Evolutionary conservation across 805 yeast genomes (phyloP), one percentile per base, ranked within the genome.

Genomic region (Yamadazyma paraphyllophila): DNA sequence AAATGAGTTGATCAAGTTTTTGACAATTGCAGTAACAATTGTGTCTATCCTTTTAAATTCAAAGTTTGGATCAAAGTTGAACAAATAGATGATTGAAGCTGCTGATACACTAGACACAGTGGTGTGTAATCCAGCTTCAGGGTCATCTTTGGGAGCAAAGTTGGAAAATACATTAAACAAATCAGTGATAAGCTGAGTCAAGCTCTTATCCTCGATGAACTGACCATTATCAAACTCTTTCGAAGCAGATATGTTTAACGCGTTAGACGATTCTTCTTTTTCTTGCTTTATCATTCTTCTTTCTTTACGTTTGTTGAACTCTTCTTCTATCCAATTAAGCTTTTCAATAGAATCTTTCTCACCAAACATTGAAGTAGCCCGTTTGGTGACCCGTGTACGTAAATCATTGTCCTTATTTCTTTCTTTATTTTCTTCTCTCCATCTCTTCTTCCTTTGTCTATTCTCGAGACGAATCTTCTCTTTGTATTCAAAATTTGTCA

Each of bases 331-430:
- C 97, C 97, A 92, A 34, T 74, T 69, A 35, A 63, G 61, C 44
- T 71, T 73, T 37, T 76, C 80, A 8, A 67, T 73, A 9, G 83
- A 65, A 6, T 80, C 81, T 0, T 65, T 71, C 8, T 71, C 76
- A 1, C 96, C 94, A 66, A 80, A 90, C 53, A 84, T 65, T 14
- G 65, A 66, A 32, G 67, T 71, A 0, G 97, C 97, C 34, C 94
- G 72, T 52, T 83, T 84, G 51, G 78, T 75, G 15, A 92, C 83
- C 45, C 98, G 72, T 0, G 87, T 80, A 43, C 96, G 74, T 44
- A 92, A 69, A 59, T 92, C 98, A 56, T 88, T 85, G 61, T 90
- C 96, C 67, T 88, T 84, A 63, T 91, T 91, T 52, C 94, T 74
- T 48, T 84, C 84, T 7, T 79, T 77, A 59, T 92, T 89, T 24